Evolutionary conservation across 106 monocot species (phyloP).

Genomic region (Dioscorea alata): DNA sequence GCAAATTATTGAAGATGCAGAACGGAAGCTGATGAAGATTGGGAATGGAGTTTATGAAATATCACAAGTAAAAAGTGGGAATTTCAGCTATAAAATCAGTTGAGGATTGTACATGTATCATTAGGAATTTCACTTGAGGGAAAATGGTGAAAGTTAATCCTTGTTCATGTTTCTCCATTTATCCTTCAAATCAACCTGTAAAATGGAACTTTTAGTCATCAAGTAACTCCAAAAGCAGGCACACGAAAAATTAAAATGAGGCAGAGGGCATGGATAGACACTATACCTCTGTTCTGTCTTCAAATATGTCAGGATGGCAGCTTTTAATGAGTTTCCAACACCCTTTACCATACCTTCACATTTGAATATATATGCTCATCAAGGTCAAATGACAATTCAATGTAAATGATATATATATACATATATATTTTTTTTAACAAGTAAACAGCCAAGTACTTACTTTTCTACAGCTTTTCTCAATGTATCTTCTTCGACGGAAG

Average conservation of each 20-base stretch:
- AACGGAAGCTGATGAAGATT: no score
- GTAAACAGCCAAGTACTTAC: conserved; percentile 19
- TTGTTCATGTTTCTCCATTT: conserved; percentile 35
- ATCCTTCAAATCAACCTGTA: conserved; percentile 32
- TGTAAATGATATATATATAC: neutral
- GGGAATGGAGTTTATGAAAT: no score
- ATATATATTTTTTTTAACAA: neutral
- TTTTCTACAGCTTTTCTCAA: conserved; percentile 38
- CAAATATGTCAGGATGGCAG: conserved; percentile 19
- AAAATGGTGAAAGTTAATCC: neutral
- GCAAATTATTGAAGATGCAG: no score
- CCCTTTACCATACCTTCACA: conserved; percentile 30
- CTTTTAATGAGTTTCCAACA: conserved; percentile 37
- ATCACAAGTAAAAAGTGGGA: no score
- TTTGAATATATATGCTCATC: neutral
- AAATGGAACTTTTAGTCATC: neutral
- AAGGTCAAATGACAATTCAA: neutral
- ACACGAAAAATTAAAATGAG: neutral
- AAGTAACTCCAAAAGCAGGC: neutral
- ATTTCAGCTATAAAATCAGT: no score
- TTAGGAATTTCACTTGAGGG: no score
- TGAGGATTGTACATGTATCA: no score
- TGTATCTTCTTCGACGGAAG: conserved; percentile 34
- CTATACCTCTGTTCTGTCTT: conserved; percentile 30
- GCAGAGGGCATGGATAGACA: neutral